A percentile compares a stretch with the other conserved stretches of the same genome.
Conservation (phyloP, 208 protist species). For the Leishmania major region DNA sequence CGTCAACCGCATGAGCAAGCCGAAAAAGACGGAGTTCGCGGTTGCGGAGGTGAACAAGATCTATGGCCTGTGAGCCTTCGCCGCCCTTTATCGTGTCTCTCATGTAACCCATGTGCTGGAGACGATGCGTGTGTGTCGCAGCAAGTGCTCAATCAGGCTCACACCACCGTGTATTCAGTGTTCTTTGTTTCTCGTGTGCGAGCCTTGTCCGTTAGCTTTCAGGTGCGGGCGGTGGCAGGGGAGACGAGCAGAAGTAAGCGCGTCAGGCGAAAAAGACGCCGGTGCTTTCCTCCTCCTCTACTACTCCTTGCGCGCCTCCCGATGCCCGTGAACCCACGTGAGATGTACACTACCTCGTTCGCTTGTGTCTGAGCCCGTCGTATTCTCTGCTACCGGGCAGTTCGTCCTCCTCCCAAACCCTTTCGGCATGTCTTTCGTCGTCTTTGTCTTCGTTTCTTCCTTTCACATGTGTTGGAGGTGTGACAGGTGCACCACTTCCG, state of each 20-base stretch:
- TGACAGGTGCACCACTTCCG: not conserved
- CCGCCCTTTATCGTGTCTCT: not conserved
- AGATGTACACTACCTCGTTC: conserved; percentile 15
- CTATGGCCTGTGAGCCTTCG: conserved; percentile 57
- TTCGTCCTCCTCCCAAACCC: not conserved
- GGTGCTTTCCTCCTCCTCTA: not conserved
- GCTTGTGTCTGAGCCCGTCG: not conserved
- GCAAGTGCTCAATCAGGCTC: not conserved
- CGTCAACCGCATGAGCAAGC: conserved; percentile 62
- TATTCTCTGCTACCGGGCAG: not conserved
- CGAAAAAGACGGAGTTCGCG: conserved; percentile 83
- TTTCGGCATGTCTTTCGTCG: not conserved
- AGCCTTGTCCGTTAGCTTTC: not conserved
- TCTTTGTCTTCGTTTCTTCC: not conserved
- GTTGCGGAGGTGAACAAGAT: conserved; percentile 86
- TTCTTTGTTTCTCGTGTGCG: not conserved
- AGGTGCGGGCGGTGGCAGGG: not conserved
- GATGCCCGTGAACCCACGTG: not conserved
- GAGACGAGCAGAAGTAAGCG: not conserved
- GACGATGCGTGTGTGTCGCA: not conserved
- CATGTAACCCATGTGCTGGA: not conserved
- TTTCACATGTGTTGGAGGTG: not conserved
- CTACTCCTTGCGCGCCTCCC: not conserved
- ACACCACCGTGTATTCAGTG: not conserved
- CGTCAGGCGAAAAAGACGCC: not conserved